phyloP scores from a whole-genome alignment of 1,284 basidiomycete genomes.

The Albatrellus sp. region DNA sequence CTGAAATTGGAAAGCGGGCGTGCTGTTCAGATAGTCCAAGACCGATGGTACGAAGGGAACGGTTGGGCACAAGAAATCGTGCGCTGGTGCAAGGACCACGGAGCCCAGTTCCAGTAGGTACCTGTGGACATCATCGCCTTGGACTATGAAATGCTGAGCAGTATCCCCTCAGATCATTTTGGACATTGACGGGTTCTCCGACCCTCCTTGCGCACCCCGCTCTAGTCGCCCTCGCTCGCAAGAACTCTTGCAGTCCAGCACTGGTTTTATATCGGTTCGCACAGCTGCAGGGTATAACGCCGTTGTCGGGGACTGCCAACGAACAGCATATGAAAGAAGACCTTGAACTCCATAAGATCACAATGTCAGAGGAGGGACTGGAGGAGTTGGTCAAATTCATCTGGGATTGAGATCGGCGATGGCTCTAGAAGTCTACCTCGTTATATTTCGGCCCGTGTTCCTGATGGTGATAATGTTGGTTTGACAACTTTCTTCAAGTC shows the following conservation, averaged over 20 bases:
- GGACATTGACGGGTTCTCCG: slow-evolving; percentile 74
- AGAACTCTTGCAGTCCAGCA: slow-evolving; percentile 40
- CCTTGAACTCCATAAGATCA: slow-evolving; percentile 28
- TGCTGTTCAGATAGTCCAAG: slow-evolving; percentile 63
- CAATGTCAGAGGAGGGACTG: slow-evolving; percentile 26
- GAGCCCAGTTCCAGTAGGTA: slow-evolving; percentile 62
- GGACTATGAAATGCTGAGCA: not conserved
- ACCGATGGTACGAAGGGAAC: slow-evolving; percentile 74
- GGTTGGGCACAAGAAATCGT: slow-evolving; percentile 57
- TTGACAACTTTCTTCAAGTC: too few species aligned
- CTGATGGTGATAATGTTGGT: too few species aligned
- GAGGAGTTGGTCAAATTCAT: slow-evolving; percentile 16
- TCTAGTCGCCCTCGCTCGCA: slow-evolving; percentile 32
- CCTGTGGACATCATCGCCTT: slow-evolving; percentile 1
- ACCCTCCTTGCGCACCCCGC: slow-evolving; percentile 38
- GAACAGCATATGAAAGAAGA: slow-evolving; percentile 44
- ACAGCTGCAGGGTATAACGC: slow-evolving; percentile 44
- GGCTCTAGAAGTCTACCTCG: too few species aligned
- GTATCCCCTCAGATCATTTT: slow-evolving; percentile 53
- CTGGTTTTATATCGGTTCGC: slow-evolving; percentile 60
- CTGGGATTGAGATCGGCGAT: not conserved
- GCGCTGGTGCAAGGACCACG: slow-evolving; percentile 39
- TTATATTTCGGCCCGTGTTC: too few species aligned
- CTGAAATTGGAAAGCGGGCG: slow-evolving; percentile 35
- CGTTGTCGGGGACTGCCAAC: slow-evolving; percentile 54